These are phyloP conservation scores for Ilex aquifolium DNA, from an alignment of 257 asterid genomes.

Conservation along the genomic window DNA sequence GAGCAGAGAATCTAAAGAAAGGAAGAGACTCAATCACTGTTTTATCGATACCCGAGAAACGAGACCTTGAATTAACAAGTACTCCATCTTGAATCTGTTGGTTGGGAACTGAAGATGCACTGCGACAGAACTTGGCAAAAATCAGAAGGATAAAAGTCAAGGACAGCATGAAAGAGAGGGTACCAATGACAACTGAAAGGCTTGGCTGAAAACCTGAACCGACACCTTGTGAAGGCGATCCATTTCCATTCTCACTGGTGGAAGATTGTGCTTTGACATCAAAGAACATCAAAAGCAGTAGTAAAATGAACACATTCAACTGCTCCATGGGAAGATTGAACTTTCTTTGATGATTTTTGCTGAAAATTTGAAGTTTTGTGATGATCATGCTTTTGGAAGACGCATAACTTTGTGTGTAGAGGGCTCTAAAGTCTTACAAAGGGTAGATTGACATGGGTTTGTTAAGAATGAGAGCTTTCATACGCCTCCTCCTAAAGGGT, in stretches of 20 bases:
- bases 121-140: constrained; percentile 60
- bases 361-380: background rate
- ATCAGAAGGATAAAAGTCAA: constrained; percentile 62
- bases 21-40: constrained; percentile 41
- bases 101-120: background rate
- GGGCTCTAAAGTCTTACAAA: constrained; percentile 10
- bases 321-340: constrained; percentile 15
- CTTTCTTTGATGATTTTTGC: background rate
- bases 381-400: constrained; percentile 9
- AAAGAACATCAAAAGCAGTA: constrained; percentile 21
- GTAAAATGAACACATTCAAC: constrained; percentile 14
- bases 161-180: constrained; percentile 56
- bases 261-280: constrained; percentile 25
- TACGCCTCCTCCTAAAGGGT: constrained; percentile 16
- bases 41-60: constrained; percentile 35
- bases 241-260: constrained; percentile 8
- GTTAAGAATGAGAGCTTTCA: constrained; percentile 9
- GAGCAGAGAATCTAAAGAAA: constrained; percentile 41
- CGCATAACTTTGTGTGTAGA: constrained; percentile 24
- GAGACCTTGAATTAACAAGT: constrained; percentile 19
- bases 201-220: constrained; percentile 55
- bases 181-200: constrained; percentile 62
- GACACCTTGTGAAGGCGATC: constrained; percentile 19
- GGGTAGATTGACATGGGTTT: constrained; percentile 27
- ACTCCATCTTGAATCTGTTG: constrained; percentile 10